These are phyloP conservation scores for Tolypocladium tundrense DNA, from an alignment of 2,329 filamentous ascomycete genomes.

Conservation along the genomic window DNA sequence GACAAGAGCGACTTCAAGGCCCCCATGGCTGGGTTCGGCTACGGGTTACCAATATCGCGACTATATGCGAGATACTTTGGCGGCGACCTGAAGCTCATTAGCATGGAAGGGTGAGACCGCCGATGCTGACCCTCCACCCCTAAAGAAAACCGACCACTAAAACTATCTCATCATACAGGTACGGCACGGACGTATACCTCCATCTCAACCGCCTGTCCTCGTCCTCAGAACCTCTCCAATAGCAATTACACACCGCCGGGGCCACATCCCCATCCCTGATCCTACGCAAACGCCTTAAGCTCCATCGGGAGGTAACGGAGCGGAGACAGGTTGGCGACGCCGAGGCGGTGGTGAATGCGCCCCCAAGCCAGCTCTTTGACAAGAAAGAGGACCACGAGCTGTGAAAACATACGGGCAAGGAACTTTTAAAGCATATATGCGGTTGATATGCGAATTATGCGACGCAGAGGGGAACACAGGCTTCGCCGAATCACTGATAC, in stretches of 20 bases:
- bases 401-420: constrained; percentile 10
- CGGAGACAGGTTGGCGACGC: constrained; percentile 85
- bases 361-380: constrained; percentile 18
- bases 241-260: constrained; percentile 54
- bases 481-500: neutral
- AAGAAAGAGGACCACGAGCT: constrained; percentile 23
- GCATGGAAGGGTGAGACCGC: constrained; percentile 85
- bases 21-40: constrained; percentile 98
- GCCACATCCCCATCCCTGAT: constrained; percentile 22
- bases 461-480: neutral
- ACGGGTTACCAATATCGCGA: constrained; percentile 86
- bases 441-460: neutral
- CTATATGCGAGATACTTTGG: constrained; percentile 96
- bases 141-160: constrained; percentile 5
- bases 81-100: constrained; percentile 92
- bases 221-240: constrained; percentile 94
- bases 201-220: constrained; percentile 93
- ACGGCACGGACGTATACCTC: constrained; percentile 96
- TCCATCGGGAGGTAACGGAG: constrained; percentile 64
- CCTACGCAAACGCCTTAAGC: constrained; percentile 57
- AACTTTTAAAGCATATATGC: neutral
- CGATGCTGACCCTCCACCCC: neutral
- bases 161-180: constrained; percentile 40
- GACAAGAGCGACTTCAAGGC: constrained; percentile 99
- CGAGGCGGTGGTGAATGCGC: constrained; percentile 59